Evolutionary conservation across 192 early-diverging fungal genomes (phyloP), one percentile per base, ranked within the genome.

Genomic region (Spizellomyces sp.): DNA sequence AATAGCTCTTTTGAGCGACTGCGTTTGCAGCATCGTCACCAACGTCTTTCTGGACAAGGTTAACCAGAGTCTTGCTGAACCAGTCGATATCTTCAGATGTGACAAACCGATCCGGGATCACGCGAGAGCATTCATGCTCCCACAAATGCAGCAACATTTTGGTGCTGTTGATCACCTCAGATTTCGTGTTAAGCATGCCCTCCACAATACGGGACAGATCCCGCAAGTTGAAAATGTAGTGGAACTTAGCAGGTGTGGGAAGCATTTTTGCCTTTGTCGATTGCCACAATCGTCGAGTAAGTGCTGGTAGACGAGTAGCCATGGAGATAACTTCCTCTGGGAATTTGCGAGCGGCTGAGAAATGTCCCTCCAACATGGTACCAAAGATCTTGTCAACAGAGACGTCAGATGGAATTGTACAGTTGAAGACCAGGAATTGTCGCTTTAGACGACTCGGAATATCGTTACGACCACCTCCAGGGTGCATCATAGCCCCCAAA

Each of bases 181-280:
- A 65, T 27, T 83, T 84, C 2, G 82, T 68, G 55, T 79, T 84
- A 19, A 88, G 67, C 87, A 88, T 86, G 21, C 87, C 87, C 65
- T 88, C 86, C 48, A 86, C 63, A 61, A 88, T 88, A 47, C 86
- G 75, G 45, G 79, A 79, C 73, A 88, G 69, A 61, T 88, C 87
- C 74, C 87, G 81, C 61, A 88, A 68, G 61, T 88, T 88, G 77
- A 88, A 88, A 62, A 86, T 88, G 62, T 88, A 88, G 76, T 88
- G 87, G 79, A 88, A 88, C 62, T 88, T 88, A 5, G 87, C 87
- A 27, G 87, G 87, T 0, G 87, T 89, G 22, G 87, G 87, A 52
- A 89, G 74, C 87, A 89, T 89, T 67, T 89, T 89, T n/a, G 67
- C 74, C 59, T 89, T 89, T 4, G 87, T 89, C 36, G 75, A 60